Percentiles rank a stretch among this genome's conserved stretches.
Conservation (phyloP, 139 green algal species). For the Picochlorum sp. region DNA sequence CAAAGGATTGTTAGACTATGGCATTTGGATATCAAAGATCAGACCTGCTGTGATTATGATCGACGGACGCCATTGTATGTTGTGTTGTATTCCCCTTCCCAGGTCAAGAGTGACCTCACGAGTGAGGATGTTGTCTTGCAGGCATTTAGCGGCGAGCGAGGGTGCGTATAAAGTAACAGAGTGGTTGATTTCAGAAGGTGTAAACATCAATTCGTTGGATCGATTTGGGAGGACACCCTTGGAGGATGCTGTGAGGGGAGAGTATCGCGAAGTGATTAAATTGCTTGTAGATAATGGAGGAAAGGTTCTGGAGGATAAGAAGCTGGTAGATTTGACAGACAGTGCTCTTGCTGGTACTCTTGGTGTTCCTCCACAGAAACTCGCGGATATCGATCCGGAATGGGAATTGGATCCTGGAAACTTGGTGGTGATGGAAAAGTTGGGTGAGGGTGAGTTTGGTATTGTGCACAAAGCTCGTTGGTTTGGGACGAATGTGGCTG, state of each 20-base stretch:
- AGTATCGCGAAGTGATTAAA: constrained; percentile 66
- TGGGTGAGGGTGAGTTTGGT: constrained; percentile 87
- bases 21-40: constrained; percentile 60
- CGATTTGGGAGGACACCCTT: constrained; percentile 73
- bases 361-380: constrained; percentile 41
- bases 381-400: constrained; percentile 66
- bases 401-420: constrained; percentile 80
- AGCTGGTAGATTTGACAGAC: constrained; percentile 47
- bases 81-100: too few species aligned
- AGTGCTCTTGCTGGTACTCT: constrained; percentile 45
- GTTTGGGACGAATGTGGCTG: constrained; percentile 72
- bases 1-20: constrained; percentile 59
- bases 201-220: constrained; percentile 62
- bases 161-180: constrained; percentile 65
- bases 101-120: too few species aligned
- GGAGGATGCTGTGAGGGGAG: constrained; percentile 76
- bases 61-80: constrained; percentile 73
- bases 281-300: constrained; percentile 56
- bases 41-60: constrained; percentile 77
- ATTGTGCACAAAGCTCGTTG: constrained; percentile 82
- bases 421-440: constrained; percentile 67
- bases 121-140: constrained; percentile 23
- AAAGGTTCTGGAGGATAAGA: constrained; percentile 30
- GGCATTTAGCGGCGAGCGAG: constrained; percentile 71
- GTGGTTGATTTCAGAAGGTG: constrained; percentile 68